A percentile compares a stretch with the other conserved stretches of the same genome.
Evolutionary conservation across 345 rosid genomes (phyloP).

Genomic region (Barbarea vulgaris): DNA sequence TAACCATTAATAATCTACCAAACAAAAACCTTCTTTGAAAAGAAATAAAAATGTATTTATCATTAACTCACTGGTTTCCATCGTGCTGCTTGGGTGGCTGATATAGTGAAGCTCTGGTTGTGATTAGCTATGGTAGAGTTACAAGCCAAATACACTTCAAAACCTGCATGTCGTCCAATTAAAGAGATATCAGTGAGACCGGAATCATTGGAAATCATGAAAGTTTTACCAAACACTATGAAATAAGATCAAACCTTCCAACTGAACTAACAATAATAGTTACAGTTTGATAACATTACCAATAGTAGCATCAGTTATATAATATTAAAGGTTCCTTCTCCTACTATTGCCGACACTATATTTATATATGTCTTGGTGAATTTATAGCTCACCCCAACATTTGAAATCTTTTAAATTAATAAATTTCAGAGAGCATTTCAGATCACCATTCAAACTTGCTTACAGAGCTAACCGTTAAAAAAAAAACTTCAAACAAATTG

Average conservation of each 20-base stretch:
- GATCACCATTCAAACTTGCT: background rate
- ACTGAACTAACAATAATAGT: background rate
- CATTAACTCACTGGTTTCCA: too few relatives aligned
- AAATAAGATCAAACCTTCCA: background rate
- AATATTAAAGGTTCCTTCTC: background rate
- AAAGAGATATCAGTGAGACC: too few relatives aligned
- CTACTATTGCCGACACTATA: slow-evolving; percentile 14
- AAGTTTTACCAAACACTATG: background rate
- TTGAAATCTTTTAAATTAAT: background rate
- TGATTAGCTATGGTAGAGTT: too few relatives aligned
- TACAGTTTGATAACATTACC: background rate
- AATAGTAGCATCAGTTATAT: background rate
- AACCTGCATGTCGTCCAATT: too few relatives aligned
- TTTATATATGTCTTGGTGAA: slow-evolving; percentile 4
- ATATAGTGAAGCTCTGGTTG: too few relatives aligned
- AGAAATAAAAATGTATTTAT: background rate
- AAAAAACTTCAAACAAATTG: background rate
- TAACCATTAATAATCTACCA: slow-evolving; percentile 35
- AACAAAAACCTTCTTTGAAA: slow-evolving; percentile 16
- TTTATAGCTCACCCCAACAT: slow-evolving; percentile 16
- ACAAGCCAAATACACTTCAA: too few relatives aligned
- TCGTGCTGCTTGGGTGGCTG: too few relatives aligned
- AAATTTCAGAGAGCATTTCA: background rate
- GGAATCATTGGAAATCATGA: too few relatives aligned
- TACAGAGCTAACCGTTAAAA: background rate